A percentile compares a stretch with the other conserved stretches of the same genome.
Conservation (phyloP, 1,284 basidiomycete species). For the Malassezia globosa region DNA sequence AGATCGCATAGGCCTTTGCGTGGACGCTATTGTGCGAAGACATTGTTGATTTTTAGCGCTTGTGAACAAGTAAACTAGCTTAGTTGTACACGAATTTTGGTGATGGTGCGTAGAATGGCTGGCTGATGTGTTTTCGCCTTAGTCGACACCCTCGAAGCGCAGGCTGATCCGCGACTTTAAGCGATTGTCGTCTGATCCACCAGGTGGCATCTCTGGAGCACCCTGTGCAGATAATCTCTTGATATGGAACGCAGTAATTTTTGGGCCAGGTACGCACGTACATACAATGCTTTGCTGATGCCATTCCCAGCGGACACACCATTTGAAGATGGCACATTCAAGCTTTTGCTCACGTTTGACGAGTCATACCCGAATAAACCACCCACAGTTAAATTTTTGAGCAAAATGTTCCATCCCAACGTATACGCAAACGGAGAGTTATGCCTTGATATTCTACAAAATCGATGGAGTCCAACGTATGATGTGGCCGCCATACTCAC, state of each 20-base stretch:
- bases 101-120: no score
- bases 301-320: slow-evolving; percentile 71
- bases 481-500: slow-evolving; percentile 96
- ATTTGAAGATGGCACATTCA: slow-evolving; percentile 98
- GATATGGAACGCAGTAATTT: slow-evolving; percentile 99
- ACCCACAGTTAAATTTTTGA: slow-evolving; percentile 89
- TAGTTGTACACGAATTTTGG: no score
- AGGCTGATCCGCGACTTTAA: slow-evolving; percentile 58
- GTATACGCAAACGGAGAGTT: slow-evolving; percentile 96
- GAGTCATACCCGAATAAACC: slow-evolving; percentile 98
- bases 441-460: slow-evolving; percentile 94
- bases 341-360: slow-evolving; percentile 84
- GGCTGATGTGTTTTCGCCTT: no score
- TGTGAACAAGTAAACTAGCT: no score
- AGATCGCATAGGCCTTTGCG: no score
- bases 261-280: slow-evolving; percentile 68
- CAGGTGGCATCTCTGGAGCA: slow-evolving; percentile 87
- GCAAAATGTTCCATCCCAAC: slow-evolving; percentile 97
- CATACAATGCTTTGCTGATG: neutral
- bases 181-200: slow-evolving; percentile 80
- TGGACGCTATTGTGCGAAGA: no score
- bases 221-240: slow-evolving; percentile 97
- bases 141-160: slow-evolving; percentile 45
- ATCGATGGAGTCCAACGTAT: slow-evolving; percentile 94
- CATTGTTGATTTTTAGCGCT: no score